Evolutionary conservation across 2,329 filamentous ascomycete species (phyloP).

Genomic region (Hyphodiscus sp.): DNA sequence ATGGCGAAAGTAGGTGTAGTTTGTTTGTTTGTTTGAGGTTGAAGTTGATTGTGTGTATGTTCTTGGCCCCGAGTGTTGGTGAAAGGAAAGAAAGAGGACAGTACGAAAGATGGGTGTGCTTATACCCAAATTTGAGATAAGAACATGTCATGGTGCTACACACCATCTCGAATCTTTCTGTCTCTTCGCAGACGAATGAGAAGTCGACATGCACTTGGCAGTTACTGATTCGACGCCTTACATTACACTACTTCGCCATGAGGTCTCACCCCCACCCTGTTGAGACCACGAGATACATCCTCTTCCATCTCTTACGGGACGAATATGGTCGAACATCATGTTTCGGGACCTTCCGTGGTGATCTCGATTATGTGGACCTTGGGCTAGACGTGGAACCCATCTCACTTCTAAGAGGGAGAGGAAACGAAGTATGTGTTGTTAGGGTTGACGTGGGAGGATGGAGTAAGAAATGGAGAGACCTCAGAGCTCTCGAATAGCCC

Average conservation of each 20-base stretch:
- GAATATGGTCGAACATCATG: not conserved
- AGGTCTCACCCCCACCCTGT: not conserved
- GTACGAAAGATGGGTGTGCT: not conserved
- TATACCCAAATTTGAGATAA: not conserved
- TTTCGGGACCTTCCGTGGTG: not conserved
- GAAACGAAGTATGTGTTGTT: no score
- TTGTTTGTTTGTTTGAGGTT: not conserved
- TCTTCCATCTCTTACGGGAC: not conserved
- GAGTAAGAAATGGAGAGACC: no score
- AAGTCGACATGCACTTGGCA: not conserved
- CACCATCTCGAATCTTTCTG: not conserved
- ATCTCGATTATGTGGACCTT: no score
- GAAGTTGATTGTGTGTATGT: not conserved
- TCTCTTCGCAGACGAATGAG: not conserved
- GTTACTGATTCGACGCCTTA: not conserved
- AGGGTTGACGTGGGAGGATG: no score
- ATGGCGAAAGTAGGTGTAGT: not conserved
- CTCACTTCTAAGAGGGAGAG: no score
- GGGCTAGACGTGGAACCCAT: no score
- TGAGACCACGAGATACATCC: not conserved
- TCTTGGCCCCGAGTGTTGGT: not conserved
- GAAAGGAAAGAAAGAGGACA: not conserved
- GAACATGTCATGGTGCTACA: not conserved
- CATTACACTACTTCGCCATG: not conserved
- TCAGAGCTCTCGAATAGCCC: no score